Base-by-base conservation (phyloP, 2,329 filamentous ascomycete genomes). In the Epichloe sp. region DNA sequence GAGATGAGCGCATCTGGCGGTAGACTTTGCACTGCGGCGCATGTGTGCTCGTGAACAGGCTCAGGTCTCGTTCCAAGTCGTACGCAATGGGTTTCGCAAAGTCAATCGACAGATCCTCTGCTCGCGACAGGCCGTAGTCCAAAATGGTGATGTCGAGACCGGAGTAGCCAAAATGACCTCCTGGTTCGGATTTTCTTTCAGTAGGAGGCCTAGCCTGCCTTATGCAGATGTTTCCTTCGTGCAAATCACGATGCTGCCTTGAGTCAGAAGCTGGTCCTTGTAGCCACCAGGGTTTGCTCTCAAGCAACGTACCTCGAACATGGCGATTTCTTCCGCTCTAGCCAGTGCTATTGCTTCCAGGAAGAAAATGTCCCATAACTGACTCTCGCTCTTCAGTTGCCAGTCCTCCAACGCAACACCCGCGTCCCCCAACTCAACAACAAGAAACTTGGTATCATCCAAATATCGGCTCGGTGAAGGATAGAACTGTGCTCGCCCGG, bases 201-300 rank as follows among this genome's bases (percentile, higher is more conserved):
- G 59, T 59, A 0, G 70, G 59, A 3, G 68, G 57, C 3, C 66
- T 60, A 1, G 68, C 64, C 49, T 70, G 71, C 3, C 73, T 71
- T 46, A 83, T 71, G 55, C 80, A 83, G 15, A 84, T 63, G 56
- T 84, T 83, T 4, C 80, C 80, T 55, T 84, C 80, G 57, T 84
- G 80, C 4, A 84, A 68, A 57, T 84, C 80, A 5, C 80, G 77
- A 58, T 84, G 80, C 78, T 82, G 54, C 5, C 3, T 34, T 7
- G 3, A 7, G 50, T 60, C 51, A 60, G 59, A 14, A 14, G 19
- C 2, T 31, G 3, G 3, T 44, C 8, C 15, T 15, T 7, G 26
- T 44, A 37, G 17, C 26, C 26, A 19, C 3, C 23, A 17, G 23
- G 3, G 17, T 34, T 17, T 6, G 21, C 42, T 23, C 10, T 14